A percentile compares a stretch with the other conserved stretches of the same genome.
phyloP scores from a whole-genome alignment of 176 grass and related monocot genomes.

The Triticum timopheevii region DNA sequence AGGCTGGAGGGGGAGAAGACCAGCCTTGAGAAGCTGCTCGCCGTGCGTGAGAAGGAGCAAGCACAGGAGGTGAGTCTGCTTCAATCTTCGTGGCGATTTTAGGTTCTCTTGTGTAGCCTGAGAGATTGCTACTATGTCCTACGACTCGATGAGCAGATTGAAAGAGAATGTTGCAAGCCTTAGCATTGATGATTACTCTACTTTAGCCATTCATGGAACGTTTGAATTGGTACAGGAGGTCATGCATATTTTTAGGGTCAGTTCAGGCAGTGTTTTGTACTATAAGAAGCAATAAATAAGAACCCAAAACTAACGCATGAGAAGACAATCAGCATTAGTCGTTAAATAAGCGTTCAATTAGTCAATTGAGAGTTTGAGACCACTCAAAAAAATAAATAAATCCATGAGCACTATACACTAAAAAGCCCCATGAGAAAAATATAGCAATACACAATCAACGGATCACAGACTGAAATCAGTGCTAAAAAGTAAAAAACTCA shows the following conservation, averaged over 20 bases:
- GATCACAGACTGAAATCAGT: not conserved
- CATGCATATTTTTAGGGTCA: not conserved
- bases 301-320: not conserved
- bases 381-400: too few species aligned
- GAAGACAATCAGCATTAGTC: not conserved
- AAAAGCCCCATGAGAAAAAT: not conserved
- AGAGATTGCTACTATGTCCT: not conserved
- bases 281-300: too few species aligned
- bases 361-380: not conserved
- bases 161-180: not conserved
- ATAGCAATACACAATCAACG: not conserved
- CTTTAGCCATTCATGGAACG: not conserved
- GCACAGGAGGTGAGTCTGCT: constrained; percentile 58
- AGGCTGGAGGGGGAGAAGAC: constrained; percentile 68
- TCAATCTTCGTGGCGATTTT: not conserved
- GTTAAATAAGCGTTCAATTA: not conserved
- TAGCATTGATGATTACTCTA: not conserved
- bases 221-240: not conserved
- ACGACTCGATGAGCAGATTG: not conserved
- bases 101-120: not conserved
- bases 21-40: constrained; percentile 78
- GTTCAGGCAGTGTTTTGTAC: not conserved
- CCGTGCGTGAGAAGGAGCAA: constrained; percentile 89
- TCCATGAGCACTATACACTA: not conserved
- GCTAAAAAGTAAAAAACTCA: constrained; percentile 21